phyloP scores from a whole-genome alignment of 345 rosid genomes.

The Orychophragmus violaceus region DNA sequence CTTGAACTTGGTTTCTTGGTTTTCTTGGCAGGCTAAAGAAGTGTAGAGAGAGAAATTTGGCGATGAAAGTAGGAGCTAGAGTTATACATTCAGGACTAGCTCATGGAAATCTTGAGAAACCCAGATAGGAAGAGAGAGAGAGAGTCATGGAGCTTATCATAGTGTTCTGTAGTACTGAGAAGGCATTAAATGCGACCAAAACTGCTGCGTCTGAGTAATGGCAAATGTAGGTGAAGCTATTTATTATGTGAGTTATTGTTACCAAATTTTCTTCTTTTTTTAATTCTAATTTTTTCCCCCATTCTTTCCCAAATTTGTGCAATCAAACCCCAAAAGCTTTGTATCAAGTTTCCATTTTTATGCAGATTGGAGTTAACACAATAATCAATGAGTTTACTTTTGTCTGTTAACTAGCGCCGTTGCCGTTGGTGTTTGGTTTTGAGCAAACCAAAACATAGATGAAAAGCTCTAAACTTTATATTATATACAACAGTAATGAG shows the following conservation, averaged over 20 bases:
- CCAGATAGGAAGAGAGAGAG: conserved; percentile 22
- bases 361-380: conserved; percentile 19
- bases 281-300: background rate
- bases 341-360: conserved; percentile 8
- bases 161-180: conserved; percentile 24
- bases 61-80: conserved; percentile 44
- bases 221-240: conserved; percentile 33
- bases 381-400: conserved; percentile 3
- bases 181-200: conserved; percentile 33
- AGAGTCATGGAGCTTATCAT: conserved; percentile 23
- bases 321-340: conserved; percentile 26
- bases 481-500: background rate
- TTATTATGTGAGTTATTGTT: conserved; percentile 27
- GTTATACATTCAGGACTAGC: conserved; percentile 21
- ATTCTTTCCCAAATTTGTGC: conserved; percentile 17
- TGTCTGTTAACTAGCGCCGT: conserved; percentile 12
- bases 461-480: conserved; percentile 1
- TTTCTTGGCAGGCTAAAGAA: conserved; percentile 11
- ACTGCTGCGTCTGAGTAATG: conserved; percentile 27
- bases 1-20: background rate
- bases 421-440: conserved; percentile 30
- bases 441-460: conserved; percentile 21
- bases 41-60: conserved; percentile 11
- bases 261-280: conserved; percentile 17
- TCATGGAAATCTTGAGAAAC: conserved; percentile 31